phyloP scores from a whole-genome alignment of 2,329 filamentous ascomycete genomes.

The Hypoxylon sp. region DNA sequence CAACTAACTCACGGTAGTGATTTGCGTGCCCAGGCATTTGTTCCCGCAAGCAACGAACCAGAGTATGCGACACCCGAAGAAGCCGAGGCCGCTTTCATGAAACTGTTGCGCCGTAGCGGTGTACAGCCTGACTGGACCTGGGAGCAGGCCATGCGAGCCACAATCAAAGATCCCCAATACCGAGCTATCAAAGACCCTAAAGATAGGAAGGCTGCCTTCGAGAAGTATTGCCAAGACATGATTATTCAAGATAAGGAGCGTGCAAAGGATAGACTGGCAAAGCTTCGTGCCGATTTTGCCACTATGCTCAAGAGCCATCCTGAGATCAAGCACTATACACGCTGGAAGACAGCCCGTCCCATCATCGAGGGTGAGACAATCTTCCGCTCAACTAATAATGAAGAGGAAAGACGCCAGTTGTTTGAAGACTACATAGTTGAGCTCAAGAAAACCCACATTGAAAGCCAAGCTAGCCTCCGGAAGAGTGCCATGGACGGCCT shows the following conservation, averaged over 20 bases:
- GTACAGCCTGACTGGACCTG: slow-evolving; percentile 94
- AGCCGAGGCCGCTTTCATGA: slow-evolving; percentile 92
- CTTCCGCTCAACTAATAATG: slow-evolving; percentile 90
- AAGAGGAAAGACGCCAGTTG: slow-evolving; percentile 86
- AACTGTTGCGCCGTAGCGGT: slow-evolving; percentile 85
- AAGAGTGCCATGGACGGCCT: slow-evolving; percentile 89
- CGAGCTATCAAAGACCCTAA: slow-evolving; percentile 92
- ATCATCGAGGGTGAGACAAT: slow-evolving; percentile 96
- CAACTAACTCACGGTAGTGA: slow-evolving; percentile 70
- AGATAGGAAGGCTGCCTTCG: slow-evolving; percentile 90
- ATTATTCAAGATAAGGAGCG: slow-evolving; percentile 93
- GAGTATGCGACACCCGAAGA: slow-evolving; percentile 86
- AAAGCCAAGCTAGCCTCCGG: slow-evolving; percentile 77
- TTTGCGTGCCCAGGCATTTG: slow-evolving; percentile 67
- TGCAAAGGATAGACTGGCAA: slow-evolving; percentile 91
- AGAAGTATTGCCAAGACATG: slow-evolving; percentile 93
- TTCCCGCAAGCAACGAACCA: slow-evolving; percentile 76
- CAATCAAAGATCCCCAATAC: slow-evolving; percentile 92
- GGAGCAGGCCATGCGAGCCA: slow-evolving; percentile 87
- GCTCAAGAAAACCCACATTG: slow-evolving; percentile 82
- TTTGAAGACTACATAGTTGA: slow-evolving; percentile 94
- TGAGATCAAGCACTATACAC: slow-evolving; percentile 96
- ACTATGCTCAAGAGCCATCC: slow-evolving; percentile 96
- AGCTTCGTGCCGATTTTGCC: slow-evolving; percentile 92
- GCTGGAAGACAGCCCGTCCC: slow-evolving; percentile 94